Conservation (phyloP, 2,329 filamentous ascomycete genomes). For the Botrytis pseudocinerea region DNA sequence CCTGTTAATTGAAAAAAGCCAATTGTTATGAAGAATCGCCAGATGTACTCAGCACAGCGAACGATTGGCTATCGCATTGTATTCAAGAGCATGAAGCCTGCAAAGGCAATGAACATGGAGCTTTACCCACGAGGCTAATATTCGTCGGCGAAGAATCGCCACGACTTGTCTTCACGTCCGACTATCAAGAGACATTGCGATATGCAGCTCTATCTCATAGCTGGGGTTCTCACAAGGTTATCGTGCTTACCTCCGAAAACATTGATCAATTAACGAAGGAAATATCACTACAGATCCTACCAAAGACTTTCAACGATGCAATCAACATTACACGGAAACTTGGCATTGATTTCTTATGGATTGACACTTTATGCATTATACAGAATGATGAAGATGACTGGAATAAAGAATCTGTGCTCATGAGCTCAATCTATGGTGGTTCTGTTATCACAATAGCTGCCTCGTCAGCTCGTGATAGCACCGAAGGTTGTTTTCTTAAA, state of each 20-base stretch:
- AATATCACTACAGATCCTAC: slow-evolving; percentile 10
- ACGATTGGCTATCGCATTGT: neutral
- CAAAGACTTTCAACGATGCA: slow-evolving; percentile 30
- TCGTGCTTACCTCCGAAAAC: slow-evolving; percentile 17
- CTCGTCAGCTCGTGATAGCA: slow-evolving; percentile 23
- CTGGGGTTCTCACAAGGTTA: slow-evolving; percentile 17
- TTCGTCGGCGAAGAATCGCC: neutral
- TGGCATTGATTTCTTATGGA: slow-evolving; percentile 20
- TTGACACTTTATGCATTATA: slow-evolving; percentile 12
- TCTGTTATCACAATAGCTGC: slow-evolving; percentile 28
- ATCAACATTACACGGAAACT: slow-evolving; percentile 23
- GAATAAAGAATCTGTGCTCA: slow-evolving; percentile 27
- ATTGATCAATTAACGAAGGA: neutral
- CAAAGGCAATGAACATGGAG: fast-evolving
- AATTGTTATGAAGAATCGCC: fast-evolving
- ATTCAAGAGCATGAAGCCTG: neutral
- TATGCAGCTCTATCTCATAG: slow-evolving; percentile 13
- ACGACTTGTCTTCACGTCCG: neutral
- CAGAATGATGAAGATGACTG: slow-evolving; percentile 28
- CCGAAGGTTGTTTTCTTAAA: neutral
- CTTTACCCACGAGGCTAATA: fast-evolving
- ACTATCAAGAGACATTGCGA: neutral
- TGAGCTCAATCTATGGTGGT: slow-evolving; percentile 28
- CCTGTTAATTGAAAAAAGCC: fast-evolving
- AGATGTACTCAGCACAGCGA: neutral